phyloP scores from a whole-genome alignment of 306 rosid genomes.

The Urtica urens region DNA sequence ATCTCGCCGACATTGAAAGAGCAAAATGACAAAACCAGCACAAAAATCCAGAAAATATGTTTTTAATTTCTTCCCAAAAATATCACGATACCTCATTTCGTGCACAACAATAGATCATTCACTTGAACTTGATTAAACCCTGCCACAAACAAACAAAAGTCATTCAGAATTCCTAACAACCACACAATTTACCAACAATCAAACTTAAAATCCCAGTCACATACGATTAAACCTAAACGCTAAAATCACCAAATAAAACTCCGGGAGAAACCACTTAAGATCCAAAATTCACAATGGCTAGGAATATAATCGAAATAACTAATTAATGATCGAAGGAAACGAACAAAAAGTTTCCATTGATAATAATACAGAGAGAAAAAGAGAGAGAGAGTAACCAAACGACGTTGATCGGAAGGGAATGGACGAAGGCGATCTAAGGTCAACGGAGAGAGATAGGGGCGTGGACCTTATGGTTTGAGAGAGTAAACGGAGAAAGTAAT shows the following conservation, averaged over 20 bases:
- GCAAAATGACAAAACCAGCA: constrained; percentile 5
- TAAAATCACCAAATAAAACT: neutral
- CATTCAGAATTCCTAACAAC: neutral
- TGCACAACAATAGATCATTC: constrained; percentile 11
- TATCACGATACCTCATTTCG: constrained; percentile 5
- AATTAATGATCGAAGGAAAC: neutral
- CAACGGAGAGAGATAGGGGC: constrained; percentile 13
- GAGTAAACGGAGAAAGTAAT: constrained; percentile 8
- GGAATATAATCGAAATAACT: constrained; percentile 1
- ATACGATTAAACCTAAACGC: neutral
- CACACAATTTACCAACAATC: neutral
- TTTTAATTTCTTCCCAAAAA: neutral
- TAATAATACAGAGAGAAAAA: neutral
- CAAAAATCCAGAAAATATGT: neutral
- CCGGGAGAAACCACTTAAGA: neutral
- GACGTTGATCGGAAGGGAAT: constrained; percentile 7
- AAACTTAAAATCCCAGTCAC: too few species aligned
- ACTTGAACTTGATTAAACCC: constrained; percentile 12
- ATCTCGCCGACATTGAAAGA: neutral
- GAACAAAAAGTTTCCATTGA: neutral
- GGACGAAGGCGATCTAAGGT: constrained; percentile 12
- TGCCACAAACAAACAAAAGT: constrained; percentile 14
- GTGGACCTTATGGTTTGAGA: neutral
- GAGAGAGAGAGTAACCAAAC: constrained; percentile 13
- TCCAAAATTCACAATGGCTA: neutral